phyloP scores from a whole-genome alignment of 148 eudicot species.

The Tetragonia tetragonoides region DNA sequence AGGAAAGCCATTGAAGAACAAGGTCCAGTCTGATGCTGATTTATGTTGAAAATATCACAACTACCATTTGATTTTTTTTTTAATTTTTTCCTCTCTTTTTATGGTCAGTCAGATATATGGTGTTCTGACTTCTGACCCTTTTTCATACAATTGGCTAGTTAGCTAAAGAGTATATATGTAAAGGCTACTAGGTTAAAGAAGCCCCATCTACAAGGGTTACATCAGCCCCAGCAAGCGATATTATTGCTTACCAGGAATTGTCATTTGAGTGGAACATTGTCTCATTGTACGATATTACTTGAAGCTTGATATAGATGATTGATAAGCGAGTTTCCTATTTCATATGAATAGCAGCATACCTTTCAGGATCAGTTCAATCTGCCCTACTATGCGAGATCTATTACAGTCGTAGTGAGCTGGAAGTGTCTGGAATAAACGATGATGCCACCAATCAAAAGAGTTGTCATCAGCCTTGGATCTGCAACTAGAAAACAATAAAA shows the following conservation, averaged over 20 bases:
- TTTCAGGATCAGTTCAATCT: neutral
- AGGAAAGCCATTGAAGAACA: conserved; percentile 64
- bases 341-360: conserved; percentile 1
- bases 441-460: neutral
- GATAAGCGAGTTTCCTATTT: conserved; percentile 6
- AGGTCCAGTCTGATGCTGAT: conserved; percentile 55
- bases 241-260: conserved; percentile 24
- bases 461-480: neutral
- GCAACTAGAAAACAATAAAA: neutral
- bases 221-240: conserved; percentile 20
- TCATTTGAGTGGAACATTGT: conserved; percentile 19
- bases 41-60: conserved; percentile 40
- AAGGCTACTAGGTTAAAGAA: conserved; percentile 24
- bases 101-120: conserved; percentile 29
- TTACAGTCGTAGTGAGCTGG: neutral
- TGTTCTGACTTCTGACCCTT: conserved; percentile 39
- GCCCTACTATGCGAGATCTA: neutral
- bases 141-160: conserved; percentile 31
- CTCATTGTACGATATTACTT: conserved; percentile 31
- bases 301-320: conserved; percentile 26
- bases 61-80: conserved; percentile 2
- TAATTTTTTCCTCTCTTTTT: conserved; percentile 11
- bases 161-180: conserved; percentile 31
- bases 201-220: conserved; percentile 14
- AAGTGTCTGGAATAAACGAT: neutral